These are phyloP conservation scores for Xylaria sp. DNA, from an alignment of 495 filamentous ascomycete species.

Conservation along the genomic window DNA sequence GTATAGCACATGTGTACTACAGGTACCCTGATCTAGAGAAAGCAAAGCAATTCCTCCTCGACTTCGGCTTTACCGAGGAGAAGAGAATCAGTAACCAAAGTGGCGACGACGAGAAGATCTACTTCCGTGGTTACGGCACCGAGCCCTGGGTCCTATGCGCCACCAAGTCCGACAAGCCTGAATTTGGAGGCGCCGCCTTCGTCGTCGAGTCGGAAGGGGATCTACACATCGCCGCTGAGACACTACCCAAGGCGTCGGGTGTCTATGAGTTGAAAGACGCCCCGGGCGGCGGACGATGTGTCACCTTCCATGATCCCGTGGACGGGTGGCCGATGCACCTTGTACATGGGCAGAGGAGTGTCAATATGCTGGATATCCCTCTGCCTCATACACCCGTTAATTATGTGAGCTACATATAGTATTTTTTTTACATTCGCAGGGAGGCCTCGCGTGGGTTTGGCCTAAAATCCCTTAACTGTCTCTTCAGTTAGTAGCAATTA, in stretches of 20 bases:
- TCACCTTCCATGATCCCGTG: constrained; percentile 65
- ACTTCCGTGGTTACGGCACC: constrained; percentile 66
- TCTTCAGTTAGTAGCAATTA: background rate
- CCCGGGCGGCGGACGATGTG: constrained; percentile 64
- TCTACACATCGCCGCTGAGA: constrained; percentile 52
- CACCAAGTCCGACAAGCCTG: constrained; percentile 52
- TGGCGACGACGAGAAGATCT: constrained; percentile 48
- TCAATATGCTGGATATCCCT: constrained; percentile 35
- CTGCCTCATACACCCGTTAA: constrained; percentile 36
- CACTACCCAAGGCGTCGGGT: constrained; percentile 53
- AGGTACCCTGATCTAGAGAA: constrained; percentile 58
- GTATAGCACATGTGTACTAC: constrained; percentile 65
- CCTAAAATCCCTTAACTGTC: background rate
- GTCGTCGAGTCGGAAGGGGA: constrained; percentile 64
- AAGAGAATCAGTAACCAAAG: constrained; percentile 51
- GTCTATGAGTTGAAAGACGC: constrained; percentile 60
- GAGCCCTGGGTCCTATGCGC: constrained; percentile 65
- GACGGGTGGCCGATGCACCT: constrained; percentile 67
- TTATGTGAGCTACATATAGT: constrained; percentile 28
- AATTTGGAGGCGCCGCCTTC: constrained; percentile 62
- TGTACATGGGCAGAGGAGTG: constrained; percentile 59
- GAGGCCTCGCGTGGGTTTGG: background rate
- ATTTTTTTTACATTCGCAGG: background rate
- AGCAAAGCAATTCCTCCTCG: constrained; percentile 57
- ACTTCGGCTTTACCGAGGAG: constrained; percentile 64